Evolutionary conservation across 2,329 filamentous ascomycete genomes (phyloP), one percentile per base, ranked within the genome.

Genomic region (Trichoderma atroviride): DNA sequence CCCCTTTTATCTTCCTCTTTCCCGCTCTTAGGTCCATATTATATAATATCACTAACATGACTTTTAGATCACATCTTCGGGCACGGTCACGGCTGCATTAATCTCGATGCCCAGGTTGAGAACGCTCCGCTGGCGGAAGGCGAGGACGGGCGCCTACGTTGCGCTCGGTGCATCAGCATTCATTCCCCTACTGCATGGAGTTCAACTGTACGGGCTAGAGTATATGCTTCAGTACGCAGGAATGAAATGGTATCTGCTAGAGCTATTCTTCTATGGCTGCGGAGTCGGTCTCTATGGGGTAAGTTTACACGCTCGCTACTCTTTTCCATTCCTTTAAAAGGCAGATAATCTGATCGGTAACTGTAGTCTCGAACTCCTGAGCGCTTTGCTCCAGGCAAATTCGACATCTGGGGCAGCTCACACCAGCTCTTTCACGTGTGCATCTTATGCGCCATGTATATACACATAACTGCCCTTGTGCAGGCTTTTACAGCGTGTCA

Each of bases 191-290:
- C n/a, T 62, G 4, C 60, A 62, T 62, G 60, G 60, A 35, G 60
- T 62, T 22, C 60, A 62, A 14, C 22, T 43, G 35, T 62, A 62
- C 47, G 60, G 60, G 13, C 43, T 62, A 27, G 43, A 52, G 52
- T 62, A 62, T 16, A 62, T 62, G 60, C 43, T 62, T 29, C 60
- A 62, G 33, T 53, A 62, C 31, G 33, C 60, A 4, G 60, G 60
- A 27, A 62, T 62, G 60, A 53, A 62, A 62, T 53, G 43, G 60
- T 63, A 63, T 35, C 22, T 63, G n/a, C 3, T 63, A 9, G 60
- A 53, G 60, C 47, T 63, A 53, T 7, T 47, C n/a, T 53, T 37
- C 31, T 63, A 63, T 37, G 60, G 60, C 22, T 27, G 43, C 6
- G 60, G 60, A 37, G 60, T 63, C 13, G 14, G 37, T 19, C 37